Evolutionary conservation across 495 filamentous ascomycete species (phyloP).

Genomic region (Aspergillus carlsbadensis): DNA sequence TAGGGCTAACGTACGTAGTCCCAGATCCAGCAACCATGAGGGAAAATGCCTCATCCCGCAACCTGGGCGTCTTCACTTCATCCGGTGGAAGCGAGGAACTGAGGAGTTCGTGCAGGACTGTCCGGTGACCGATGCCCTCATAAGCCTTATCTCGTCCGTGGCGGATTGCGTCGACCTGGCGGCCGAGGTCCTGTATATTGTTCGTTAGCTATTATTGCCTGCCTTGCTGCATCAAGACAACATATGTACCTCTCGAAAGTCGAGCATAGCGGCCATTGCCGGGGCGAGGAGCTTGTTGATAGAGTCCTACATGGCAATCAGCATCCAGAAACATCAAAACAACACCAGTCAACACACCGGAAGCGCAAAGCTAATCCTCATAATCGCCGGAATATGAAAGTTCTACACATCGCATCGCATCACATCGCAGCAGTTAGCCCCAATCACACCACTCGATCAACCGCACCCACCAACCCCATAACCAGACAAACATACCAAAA

Average conservation of each 20-base stretch:
- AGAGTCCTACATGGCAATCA: not conserved
- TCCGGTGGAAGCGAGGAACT: conserved; percentile 6
- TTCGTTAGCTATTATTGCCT: not conserved
- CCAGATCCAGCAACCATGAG: conserved; percentile 8
- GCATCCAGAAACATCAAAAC: no score
- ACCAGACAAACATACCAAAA: not conserved
- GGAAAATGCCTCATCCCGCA: conserved; percentile 13
- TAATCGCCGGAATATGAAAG: conserved; percentile 4
- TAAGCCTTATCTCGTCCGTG: conserved; percentile 2
- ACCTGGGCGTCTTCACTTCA: conserved; percentile 2
- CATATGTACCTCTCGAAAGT: not conserved
- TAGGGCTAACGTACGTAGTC: conserved; percentile 15
- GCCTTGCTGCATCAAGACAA: no score
- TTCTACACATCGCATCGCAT: not conserved
- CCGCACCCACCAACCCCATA: no score
- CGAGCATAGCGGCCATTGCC: conserved; percentile 1
- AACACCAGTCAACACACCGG: not conserved
- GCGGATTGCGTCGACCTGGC: conserved; percentile 9
- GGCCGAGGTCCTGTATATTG: conserved; percentile 6
- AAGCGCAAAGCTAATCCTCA: not conserved
- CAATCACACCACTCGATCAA: no score
- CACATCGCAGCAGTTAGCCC: not conserved
- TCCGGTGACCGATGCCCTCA: not conserved
- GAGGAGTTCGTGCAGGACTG: conserved; percentile 12
- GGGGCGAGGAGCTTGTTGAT: conserved; percentile 1